Evolutionary conservation across 2,329 filamentous ascomycete species (phyloP).

Genomic region (Stylonectria norvegica): DNA sequence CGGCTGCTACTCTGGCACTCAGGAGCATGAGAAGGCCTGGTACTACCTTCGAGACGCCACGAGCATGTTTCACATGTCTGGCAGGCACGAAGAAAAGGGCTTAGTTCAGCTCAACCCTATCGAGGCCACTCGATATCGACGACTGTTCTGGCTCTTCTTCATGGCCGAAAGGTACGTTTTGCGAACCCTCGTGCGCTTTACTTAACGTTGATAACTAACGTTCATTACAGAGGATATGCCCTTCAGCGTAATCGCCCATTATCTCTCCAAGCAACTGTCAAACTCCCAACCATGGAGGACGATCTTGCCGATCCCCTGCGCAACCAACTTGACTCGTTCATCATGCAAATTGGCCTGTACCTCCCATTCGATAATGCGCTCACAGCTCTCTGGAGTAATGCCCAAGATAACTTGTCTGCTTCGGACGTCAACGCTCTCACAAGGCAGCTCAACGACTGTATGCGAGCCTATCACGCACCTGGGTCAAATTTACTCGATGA

Average conservation of each 20-base stretch:
- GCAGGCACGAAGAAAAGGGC: conserved; percentile 60
- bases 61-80: conserved; percentile 61
- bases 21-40: conserved; percentile 74
- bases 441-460: conserved; percentile 57
- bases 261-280: conserved; percentile 66
- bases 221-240: conserved; percentile 57
- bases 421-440: conserved; percentile 57
- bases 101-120: conserved; percentile 57
- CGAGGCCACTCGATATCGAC: conserved; percentile 61
- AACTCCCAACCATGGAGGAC: conserved; percentile 59
- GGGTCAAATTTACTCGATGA: conserved; percentile 55
- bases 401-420: conserved; percentile 53
- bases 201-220: neutral
- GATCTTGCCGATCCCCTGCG: conserved; percentile 55
- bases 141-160: conserved; percentile 71
- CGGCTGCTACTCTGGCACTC: conserved; percentile 66
- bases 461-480: conserved; percentile 50
- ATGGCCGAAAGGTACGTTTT: conserved; percentile 61
- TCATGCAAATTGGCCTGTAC: conserved; percentile 61
- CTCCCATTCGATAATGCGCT: conserved; percentile 64
- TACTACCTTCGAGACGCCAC: conserved; percentile 74
- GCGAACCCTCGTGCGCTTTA: conserved; percentile 1
- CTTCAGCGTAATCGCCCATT: conserved; percentile 67
- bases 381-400: conserved; percentile 64
- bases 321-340: conserved; percentile 53